Evolutionary conservation across 345 rosid genomes (phyloP), one percentile per base, ranked within the genome.

Genomic region (Linum trigynum): DNA sequence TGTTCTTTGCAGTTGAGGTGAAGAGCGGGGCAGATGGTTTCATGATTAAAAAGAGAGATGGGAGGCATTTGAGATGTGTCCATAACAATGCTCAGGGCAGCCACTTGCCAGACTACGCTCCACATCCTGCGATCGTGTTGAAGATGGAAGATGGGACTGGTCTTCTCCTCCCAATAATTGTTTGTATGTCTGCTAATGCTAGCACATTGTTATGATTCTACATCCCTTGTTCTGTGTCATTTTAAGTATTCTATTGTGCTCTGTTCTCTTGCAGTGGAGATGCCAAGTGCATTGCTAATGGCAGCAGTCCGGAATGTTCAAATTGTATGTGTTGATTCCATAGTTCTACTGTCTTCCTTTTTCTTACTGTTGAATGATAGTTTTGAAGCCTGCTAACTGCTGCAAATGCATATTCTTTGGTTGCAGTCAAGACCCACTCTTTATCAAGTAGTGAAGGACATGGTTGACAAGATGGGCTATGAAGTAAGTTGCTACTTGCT

Each of bases 111-210:
- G 90, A 92, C 74, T 84, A 86, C 63, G 84, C 96, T 62, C 96
- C 97, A 0, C 98, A 88, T 69, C 98, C 97, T 70, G 98, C 96
- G 1, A 92, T 92, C 51, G 96, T 92, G 17, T 78, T 92, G 86
- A 92, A 84, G 84, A 92, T 90, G 98, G 98, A 92, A 79, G 98
- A 92, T 59, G 96, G 91, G 59, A 92, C 97, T 3, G 98, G 96
- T 78, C 97, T 92, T 75, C 90, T 90, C 58, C 97, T 92, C 61
- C 97, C 97, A 0, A 92, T 92, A 57, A 85, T 92, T 61, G 98
- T 92, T 66, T 82, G 98, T 92, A 82, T 23, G 96, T 85, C 70
- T n/a, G n/a, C n/a, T n/a, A 51, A 12, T 39, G 9, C 66, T 9
- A 12, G 64, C 14, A 17, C 15, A 39, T 41, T 9, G 37, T 68